Percentiles rank a stretch among this genome's conserved stretches.
These are phyloP conservation scores for Pichia sp. DNA, from an alignment of 1,139 yeast species.

Conservation along the genomic window DNA sequence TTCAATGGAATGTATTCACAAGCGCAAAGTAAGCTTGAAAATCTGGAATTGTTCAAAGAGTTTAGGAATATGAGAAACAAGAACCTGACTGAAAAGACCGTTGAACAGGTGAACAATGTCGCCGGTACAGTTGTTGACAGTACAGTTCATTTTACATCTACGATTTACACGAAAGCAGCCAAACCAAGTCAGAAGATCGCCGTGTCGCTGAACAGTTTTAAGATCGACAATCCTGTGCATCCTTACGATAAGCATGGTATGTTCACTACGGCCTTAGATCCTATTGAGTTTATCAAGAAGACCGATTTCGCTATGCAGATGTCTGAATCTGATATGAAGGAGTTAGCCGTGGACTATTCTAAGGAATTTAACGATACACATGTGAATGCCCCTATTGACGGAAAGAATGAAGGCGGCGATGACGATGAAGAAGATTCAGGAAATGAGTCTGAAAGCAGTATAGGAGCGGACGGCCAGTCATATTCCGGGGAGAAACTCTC, in stretches of 20 bases:
- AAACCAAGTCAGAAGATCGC: slow-evolving; percentile 31
- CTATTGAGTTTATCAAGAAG: slow-evolving; percentile 22
- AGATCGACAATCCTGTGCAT: slow-evolving; percentile 33
- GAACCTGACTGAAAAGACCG: slow-evolving; percentile 27
- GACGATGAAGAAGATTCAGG: too few relatives aligned
- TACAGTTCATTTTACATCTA: slow-evolving; percentile 29
- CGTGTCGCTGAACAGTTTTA: slow-evolving; percentile 22
- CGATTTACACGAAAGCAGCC: slow-evolving; percentile 31
- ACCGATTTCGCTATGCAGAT: slow-evolving; percentile 3
- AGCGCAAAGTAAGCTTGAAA: slow-evolving; percentile 38
- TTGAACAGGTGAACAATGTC: slow-evolving; percentile 25
- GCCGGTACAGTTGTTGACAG: slow-evolving; percentile 29
- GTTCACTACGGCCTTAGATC: slow-evolving; percentile 31
- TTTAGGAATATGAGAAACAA: slow-evolving; percentile 27
- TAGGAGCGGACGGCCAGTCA: slow-evolving; percentile 1
- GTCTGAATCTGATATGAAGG: slow-evolving; percentile 12
- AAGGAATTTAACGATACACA: neutral
- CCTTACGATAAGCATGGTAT: slow-evolving; percentile 31
- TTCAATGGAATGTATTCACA: slow-evolving; percentile 33
- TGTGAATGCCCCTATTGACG: neutral
- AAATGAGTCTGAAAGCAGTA: neutral
- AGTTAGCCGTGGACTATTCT: neutral
- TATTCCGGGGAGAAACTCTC: neutral
- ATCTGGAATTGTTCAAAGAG: slow-evolving; percentile 33
- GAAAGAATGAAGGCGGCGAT: neutral